phyloP scores from a whole-genome alignment of 2,329 filamentous ascomycete species.

The Arachnomyces sp. region DNA sequence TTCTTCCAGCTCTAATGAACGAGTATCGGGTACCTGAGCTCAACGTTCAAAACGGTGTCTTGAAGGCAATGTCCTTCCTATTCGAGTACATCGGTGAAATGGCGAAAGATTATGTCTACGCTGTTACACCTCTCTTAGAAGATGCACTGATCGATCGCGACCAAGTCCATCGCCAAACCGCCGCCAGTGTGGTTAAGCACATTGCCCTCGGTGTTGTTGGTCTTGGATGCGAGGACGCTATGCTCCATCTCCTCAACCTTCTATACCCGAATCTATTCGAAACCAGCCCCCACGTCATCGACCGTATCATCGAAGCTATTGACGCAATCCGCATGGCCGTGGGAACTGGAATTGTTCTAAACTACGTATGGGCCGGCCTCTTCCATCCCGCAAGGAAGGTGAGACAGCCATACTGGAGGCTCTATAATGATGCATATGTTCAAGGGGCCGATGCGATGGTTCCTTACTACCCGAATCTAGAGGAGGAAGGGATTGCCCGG shows the following conservation, averaged over 20 bases:
- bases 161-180: conserved; percentile 95
- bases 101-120: conserved; percentile 99
- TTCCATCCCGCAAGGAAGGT: conserved; percentile 97
- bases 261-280: conserved; percentile 97
- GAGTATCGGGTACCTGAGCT: conserved; percentile 97
- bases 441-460: conserved; percentile 90
- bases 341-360: conserved; percentile 85
- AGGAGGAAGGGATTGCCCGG: conserved; percentile 69
- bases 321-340: conserved; percentile 92
- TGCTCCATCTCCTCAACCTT: conserved; percentile 94
- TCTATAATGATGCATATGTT: conserved; percentile 97
- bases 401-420: conserved; percentile 84
- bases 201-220: conserved; percentile 96
- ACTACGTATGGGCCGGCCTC: conserved; percentile 95
- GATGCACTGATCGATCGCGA: conserved; percentile 96
- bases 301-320: conserved; percentile 93
- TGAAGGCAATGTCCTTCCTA: conserved; percentile 92
- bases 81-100: conserved; percentile 99
- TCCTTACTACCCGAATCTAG: conserved; percentile 84
- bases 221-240: conserved; percentile 93
- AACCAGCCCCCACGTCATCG: conserved; percentile 95
- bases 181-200: conserved; percentile 94
- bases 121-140: conserved; percentile 88
- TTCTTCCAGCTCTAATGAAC: conserved; percentile 98
- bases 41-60: conserved; percentile 96